Evolutionary conservation across 2,329 filamentous ascomycete species (phyloP).

Genomic region (Fusarium anguioides): DNA sequence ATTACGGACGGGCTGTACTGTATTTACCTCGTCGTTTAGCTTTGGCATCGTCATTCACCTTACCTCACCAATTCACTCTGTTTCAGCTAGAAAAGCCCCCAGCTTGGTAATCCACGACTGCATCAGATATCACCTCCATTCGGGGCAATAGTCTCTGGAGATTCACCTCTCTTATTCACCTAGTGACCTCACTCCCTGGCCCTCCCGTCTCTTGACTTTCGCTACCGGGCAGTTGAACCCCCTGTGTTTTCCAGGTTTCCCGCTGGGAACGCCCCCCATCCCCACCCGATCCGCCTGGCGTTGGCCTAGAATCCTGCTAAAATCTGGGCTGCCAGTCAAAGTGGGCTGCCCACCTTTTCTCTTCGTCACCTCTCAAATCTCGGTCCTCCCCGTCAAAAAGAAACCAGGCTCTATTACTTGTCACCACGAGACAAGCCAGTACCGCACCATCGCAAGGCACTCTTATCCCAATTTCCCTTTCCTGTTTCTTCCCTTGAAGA

Average conservation of each 20-base stretch:
- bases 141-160: slow-evolving; percentile 1
- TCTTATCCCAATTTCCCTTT: slow-evolving; percentile 35
- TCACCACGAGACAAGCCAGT: slow-evolving; percentile 27
- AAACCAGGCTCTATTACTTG: slow-evolving; percentile 38
- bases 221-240: slow-evolving; percentile 5
- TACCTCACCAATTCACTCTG: neutral
- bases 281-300: slow-evolving; percentile 37
- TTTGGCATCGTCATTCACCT: slow-evolving; percentile 22
- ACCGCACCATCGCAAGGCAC: slow-evolving; percentile 19
- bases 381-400: slow-evolving; percentile 36
- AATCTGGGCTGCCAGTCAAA: slow-evolving; percentile 39
- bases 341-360: slow-evolving; percentile 41
- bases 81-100: slow-evolving; percentile 3
- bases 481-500: slow-evolving; percentile 20
- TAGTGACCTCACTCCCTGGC: slow-evolving; percentile 35
- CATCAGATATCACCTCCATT: neutral
- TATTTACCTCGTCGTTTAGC: slow-evolving; percentile 15
- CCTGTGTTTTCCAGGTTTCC: slow-evolving; percentile 38
- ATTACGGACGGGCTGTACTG: slow-evolving; percentile 2
- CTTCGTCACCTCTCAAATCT: slow-evolving; percentile 40
- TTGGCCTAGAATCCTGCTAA: slow-evolving; percentile 43
- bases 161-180: slow-evolving; percentile 6
- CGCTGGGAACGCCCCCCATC: slow-evolving; percentile 35
- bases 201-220: slow-evolving; percentile 1
- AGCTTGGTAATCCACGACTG: neutral